Conservation (phyloP, 163 green algal genomes). For the Volvox carteri region DNA sequence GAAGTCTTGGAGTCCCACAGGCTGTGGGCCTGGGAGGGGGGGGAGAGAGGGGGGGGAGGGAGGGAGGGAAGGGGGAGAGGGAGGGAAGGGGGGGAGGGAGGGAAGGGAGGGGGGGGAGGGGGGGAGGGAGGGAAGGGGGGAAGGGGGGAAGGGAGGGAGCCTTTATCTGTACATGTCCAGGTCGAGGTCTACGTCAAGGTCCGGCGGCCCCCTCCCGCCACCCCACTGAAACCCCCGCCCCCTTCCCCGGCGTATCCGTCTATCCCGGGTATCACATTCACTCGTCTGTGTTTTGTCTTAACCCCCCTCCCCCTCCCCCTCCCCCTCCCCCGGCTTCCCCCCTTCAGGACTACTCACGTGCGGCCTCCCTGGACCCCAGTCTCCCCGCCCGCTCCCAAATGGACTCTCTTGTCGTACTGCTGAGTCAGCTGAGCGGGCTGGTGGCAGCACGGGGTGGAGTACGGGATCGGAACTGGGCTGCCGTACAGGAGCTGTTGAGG, state of each 20-base stretch:
- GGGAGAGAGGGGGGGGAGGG: not conserved
- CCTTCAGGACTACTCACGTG: conserved; percentile 45
- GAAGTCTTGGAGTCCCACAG: no score
- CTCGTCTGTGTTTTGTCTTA: no score
- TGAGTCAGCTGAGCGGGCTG: conserved; percentile 49
- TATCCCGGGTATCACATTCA: no score
- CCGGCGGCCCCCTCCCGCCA: not conserved
- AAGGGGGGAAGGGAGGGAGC: no score
- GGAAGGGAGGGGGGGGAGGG: no score
- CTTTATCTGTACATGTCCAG: no score
- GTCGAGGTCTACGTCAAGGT: no score
- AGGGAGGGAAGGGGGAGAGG: not conserved
- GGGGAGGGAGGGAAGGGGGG: no score
- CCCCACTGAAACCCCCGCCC: not conserved
- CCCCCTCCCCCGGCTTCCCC: not conserved
- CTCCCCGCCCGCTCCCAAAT: conserved; percentile 45
- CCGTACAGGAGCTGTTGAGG: conserved; percentile 45
- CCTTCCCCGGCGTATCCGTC: no score
- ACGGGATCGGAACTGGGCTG: conserved; percentile 13
- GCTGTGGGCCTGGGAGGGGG: not conserved
- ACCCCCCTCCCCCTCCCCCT: no score
- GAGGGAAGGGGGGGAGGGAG: no score
- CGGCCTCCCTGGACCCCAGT: conserved; percentile 36
- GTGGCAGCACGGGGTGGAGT: conserved; percentile 32
- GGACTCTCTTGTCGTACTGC: conserved; percentile 42